phyloP scores from a whole-genome alignment of 225 moss, liverwort and hornwort genomes.

The Rhytidiadelphus loreus region DNA sequence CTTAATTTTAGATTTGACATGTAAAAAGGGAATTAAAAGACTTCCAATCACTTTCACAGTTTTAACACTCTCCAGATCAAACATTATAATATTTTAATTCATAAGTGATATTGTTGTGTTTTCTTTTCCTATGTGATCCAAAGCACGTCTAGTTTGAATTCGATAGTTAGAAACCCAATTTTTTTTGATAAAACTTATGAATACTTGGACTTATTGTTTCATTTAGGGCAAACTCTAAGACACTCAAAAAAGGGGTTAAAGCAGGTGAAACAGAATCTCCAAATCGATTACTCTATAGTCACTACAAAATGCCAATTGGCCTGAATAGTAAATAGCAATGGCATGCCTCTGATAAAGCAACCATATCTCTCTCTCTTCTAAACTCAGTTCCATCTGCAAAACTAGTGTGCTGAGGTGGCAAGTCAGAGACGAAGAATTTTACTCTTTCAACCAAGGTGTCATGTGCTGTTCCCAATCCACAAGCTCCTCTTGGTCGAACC shows the following conservation, averaged over 20 bases:
- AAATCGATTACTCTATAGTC: background rate
- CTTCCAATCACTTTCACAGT: background rate
- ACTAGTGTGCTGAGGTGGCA: background rate
- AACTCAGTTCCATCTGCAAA: background rate
- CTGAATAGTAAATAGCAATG: background rate
- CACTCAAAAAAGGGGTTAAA: background rate
- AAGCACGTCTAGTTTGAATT: background rate
- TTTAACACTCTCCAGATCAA: background rate
- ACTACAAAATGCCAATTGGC: constrained; percentile 15
- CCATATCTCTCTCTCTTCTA: background rate
- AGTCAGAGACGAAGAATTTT: background rate
- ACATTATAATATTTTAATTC: background rate
- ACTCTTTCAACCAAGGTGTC: constrained; percentile 80
- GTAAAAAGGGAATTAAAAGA: background rate
- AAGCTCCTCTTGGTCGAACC: constrained; percentile 79
- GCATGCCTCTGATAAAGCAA: background rate
- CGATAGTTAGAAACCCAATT: fast-evolving
- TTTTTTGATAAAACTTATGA: background rate
- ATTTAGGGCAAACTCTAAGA: background rate
- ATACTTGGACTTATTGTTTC: background rate
- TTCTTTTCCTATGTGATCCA: background rate
- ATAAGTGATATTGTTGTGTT: background rate
- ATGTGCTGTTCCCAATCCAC: constrained; percentile 65
- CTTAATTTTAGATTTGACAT: background rate
- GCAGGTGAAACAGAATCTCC: background rate